Conservation (phyloP, 2,329 filamentous ascomycete genomes). For the Dichotomopilus funicola region DNA sequence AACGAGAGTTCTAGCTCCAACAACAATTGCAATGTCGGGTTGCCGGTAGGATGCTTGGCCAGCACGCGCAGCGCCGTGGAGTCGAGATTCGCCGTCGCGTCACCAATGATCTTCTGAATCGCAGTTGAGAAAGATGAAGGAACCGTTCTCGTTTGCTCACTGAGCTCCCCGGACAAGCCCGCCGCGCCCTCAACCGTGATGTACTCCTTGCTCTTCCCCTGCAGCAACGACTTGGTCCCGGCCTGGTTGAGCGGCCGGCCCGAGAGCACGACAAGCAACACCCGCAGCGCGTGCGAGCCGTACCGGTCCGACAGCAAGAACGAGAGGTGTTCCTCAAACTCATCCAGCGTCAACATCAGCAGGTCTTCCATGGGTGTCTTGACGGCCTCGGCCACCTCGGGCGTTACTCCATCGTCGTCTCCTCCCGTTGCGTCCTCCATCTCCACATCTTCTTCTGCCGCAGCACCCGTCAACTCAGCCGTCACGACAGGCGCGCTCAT, state of each 20-base stretch:
- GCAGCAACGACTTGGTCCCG: conserved; percentile 65
- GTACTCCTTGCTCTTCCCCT: conserved; percentile 89
- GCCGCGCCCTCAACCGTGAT: conserved; percentile 56
- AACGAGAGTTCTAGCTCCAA: conserved; percentile 77
- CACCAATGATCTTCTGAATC: conserved; percentile 72
- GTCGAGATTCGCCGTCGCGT: conserved; percentile 69
- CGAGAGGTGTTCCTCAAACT: conserved; percentile 78
- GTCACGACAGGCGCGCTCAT: conserved; percentile 74
- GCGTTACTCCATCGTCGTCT: conserved; percentile 26
- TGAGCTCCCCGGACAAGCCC: conserved; percentile 41
- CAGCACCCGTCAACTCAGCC: conserved; percentile 54
- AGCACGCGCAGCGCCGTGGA: conserved; percentile 74
- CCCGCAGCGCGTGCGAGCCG: conserved; percentile 83
- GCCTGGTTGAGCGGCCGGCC: conserved; percentile 70
- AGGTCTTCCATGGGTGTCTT: conserved; percentile 71
- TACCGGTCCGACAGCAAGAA: conserved; percentile 82
- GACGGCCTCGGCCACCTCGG: conserved; percentile 37
- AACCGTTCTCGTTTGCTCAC: conserved; percentile 49
- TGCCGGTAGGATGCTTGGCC: conserved; percentile 82
- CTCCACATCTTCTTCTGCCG: conserved; percentile 36
- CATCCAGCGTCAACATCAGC: conserved; percentile 75
- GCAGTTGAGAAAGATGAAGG: conserved; percentile 73
- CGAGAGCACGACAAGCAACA: conserved; percentile 77
- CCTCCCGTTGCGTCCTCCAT: conserved; percentile 33
- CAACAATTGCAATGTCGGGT: conserved; percentile 86